Percentiles rank a stretch among this genome's conserved stretches.
Conservation (phyloP, 2,329 filamentous ascomycete genomes). For the Cercospora citrullina region DNA sequence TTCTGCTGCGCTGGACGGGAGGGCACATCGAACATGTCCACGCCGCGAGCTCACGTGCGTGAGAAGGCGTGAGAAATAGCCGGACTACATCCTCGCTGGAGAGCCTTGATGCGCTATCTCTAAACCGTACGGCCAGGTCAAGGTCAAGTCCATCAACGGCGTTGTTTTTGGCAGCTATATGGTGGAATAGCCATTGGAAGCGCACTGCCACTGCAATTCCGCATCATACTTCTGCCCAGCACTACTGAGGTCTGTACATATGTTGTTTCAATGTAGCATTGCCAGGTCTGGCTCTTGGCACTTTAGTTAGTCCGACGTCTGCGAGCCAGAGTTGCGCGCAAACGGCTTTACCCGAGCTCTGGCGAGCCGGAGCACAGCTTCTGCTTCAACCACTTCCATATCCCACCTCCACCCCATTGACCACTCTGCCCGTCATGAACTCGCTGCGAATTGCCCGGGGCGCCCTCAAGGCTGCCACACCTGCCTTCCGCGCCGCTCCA, state of each 20-base stretch:
- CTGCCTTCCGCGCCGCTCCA: slow-evolving; percentile 70
- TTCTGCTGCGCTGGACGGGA: not conserved
- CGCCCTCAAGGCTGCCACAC: slow-evolving; percentile 80
- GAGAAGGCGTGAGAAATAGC: not conserved
- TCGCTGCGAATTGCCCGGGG: slow-evolving; percentile 87
- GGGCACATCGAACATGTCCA: not conserved
- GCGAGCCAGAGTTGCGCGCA: not conserved
- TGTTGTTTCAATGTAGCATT: not conserved
- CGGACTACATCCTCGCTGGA: not conserved
- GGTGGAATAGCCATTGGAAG: not conserved
- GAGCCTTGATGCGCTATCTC: not conserved
- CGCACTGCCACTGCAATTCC: not conserved
- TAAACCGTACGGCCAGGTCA: not conserved
- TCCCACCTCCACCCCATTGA: slow-evolving; percentile 12
- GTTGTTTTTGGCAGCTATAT: not conserved
- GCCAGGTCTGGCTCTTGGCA: not conserved
- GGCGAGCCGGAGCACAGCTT: slow-evolving; percentile 3
- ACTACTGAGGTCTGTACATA: not conserved
- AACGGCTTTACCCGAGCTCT: slow-evolving; percentile 3
- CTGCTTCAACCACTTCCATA: not conserved
- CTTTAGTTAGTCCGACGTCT: not conserved
- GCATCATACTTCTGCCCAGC: not conserved
- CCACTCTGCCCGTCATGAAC: slow-evolving; percentile 68
- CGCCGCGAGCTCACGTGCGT: not conserved
- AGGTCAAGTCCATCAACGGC: not conserved